Percentiles rank a stretch among this genome's conserved stretches.
These are phyloP conservation scores for Malus hybrid DNA, from an alignment of 331 rosid genomes.

Conservation along the genomic window DNA sequence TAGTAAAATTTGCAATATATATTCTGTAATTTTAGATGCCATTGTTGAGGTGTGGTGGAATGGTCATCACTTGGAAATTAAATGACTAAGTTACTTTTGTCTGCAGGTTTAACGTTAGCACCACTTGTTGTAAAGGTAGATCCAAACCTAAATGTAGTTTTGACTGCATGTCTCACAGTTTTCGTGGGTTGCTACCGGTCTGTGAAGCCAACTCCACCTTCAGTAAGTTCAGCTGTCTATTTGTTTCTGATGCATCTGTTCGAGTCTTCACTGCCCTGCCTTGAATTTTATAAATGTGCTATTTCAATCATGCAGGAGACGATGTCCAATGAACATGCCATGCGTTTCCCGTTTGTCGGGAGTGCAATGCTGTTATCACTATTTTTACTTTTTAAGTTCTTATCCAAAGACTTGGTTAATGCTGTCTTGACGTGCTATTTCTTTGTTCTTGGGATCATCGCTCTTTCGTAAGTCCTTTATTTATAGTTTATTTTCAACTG, in stretches of 20 bases:
- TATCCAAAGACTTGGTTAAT: constrained; percentile 97
- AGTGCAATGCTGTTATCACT: constrained; percentile 97
- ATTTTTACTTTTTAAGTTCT: constrained; percentile 92
- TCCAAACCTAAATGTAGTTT: constrained; percentile 80
- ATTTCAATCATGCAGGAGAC: constrained; percentile 71
- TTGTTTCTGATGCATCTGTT: not conserved
- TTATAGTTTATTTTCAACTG: not conserved
- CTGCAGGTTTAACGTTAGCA: constrained; percentile 83
- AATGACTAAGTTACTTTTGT: not conserved
- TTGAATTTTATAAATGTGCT: constrained; percentile 7
- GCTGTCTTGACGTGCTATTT: constrained; percentile 95
- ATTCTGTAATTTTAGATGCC: not conserved
- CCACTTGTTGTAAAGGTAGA: constrained; percentile 87
- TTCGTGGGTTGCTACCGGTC: constrained; percentile 95
- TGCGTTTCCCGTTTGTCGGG: constrained; percentile 99
- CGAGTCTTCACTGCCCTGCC: not conserved
- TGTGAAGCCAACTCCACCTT: constrained; percentile 92
- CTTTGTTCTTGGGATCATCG: constrained; percentile 94
- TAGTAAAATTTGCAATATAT: not conserved
- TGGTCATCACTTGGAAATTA: not conserved
- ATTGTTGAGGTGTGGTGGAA: not conserved
- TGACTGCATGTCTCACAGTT: constrained; percentile 87
- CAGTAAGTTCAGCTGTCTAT: constrained; percentile 46
- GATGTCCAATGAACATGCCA: constrained; percentile 97
- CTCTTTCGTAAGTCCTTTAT: constrained; percentile 73